Percentiles rank a stretch among this genome's conserved stretches.
Evolutionary conservation across 495 filamentous ascomycete species (phyloP).

Genomic region (Penicillium psychrofluorescens): DNA sequence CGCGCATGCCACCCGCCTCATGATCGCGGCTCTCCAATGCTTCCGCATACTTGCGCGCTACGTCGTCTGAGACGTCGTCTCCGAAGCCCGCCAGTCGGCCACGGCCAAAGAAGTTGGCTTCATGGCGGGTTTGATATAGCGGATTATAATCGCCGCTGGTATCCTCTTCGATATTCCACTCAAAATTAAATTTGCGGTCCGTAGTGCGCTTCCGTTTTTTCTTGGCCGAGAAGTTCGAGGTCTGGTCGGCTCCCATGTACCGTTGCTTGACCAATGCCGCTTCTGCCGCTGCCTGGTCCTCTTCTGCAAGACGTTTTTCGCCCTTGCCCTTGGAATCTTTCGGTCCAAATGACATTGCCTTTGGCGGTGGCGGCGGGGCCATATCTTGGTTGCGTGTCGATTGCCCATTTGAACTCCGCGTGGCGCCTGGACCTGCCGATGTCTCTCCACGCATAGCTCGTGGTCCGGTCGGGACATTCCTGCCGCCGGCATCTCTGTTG

Average conservation of each 20-base stretch:
- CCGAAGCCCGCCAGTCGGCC: constrained; percentile 78
- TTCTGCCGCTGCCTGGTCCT: constrained; percentile 60
- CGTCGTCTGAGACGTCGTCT: constrained; percentile 64
- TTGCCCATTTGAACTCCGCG: constrained; percentile 32
- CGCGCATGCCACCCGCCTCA: constrained; percentile 71
- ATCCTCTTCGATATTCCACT: constrained; percentile 96
- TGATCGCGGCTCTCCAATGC: constrained; percentile 71
- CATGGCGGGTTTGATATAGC: constrained; percentile 67
- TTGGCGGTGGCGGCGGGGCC: constrained; percentile 46
- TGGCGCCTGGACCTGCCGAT: constrained; percentile 47
- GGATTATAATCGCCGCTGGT: constrained; percentile 88
- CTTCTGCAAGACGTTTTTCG: constrained; percentile 50
- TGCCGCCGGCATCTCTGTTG: background rate
- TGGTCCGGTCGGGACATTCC: constrained; percentile 65
- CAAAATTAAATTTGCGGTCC: constrained; percentile 98
- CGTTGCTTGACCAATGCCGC: constrained; percentile 69
- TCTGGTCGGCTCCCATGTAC: constrained; percentile 89
- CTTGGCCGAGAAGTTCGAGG: constrained; percentile 87
- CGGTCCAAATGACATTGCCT: constrained; percentile 26
- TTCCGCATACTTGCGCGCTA: constrained; percentile 66
- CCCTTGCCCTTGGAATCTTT: constrained; percentile 33
- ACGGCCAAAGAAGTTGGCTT: constrained; percentile 72
- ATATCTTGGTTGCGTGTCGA: constrained; percentile 46
- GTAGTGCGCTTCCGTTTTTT: constrained; percentile 92
- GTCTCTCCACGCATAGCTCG: constrained; percentile 60